Conservation (phyloP, 441 rosid species). For the Gossypium schwendimanii region DNA sequence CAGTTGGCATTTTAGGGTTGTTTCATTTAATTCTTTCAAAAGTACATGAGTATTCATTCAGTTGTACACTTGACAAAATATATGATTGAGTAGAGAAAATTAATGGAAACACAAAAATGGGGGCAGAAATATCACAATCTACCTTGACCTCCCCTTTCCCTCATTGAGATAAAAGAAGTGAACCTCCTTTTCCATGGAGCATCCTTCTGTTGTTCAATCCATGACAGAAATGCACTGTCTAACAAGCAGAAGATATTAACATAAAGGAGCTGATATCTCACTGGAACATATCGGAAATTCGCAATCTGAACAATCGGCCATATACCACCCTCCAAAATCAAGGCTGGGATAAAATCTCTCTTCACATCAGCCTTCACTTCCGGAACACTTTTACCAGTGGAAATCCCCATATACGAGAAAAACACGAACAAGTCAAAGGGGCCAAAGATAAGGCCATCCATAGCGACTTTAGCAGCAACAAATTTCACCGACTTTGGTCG, state of each 20-base stretch:
- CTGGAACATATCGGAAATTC: constrained; percentile 79
- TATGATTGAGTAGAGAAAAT: background rate
- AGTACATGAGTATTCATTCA: background rate
- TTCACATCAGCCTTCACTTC: constrained; percentile 80
- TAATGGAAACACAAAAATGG: background rate
- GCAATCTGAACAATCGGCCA: constrained; percentile 91
- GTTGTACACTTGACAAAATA: background rate
- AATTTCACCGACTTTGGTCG: constrained; percentile 62
- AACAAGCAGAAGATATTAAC: constrained; percentile 84
- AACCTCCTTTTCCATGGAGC: constrained; percentile 96
- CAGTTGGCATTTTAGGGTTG: constrained; percentile 1
- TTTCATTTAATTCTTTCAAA: background rate
- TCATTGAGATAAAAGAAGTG: constrained; percentile 38
- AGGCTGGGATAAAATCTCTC: constrained; percentile 91
- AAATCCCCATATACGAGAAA: constrained; percentile 87
- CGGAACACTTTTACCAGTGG: constrained; percentile 55
- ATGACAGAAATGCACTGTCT: constrained; percentile 85
- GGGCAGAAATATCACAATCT: constrained; percentile 27
- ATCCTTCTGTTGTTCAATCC: constrained; percentile 90
- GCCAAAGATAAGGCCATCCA: constrained; percentile 82
- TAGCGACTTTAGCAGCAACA: constrained; percentile 79
- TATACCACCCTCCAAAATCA: constrained; percentile 77
- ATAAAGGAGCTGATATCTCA: constrained; percentile 83
- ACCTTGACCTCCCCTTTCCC: constrained; percentile 49
- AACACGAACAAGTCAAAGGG: constrained; percentile 77